phyloP scores from a whole-genome alignment of 2,329 filamentous ascomycete species.

The Fusarium gaditjirri region DNA sequence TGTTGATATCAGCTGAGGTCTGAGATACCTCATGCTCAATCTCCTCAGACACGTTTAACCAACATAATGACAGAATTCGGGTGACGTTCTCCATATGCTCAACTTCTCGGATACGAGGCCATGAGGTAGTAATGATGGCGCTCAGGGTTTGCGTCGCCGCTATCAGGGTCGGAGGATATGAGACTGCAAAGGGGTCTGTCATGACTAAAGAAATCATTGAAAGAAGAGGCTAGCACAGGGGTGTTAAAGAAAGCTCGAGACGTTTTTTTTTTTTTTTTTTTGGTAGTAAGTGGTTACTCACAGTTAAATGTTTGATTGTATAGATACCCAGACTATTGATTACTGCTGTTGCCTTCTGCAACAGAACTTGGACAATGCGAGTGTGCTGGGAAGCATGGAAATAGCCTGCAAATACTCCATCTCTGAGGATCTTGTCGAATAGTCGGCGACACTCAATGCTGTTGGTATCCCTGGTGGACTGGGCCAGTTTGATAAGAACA shows the following conservation, averaged over 20 bases:
- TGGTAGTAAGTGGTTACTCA: slow-evolving; percentile 43
- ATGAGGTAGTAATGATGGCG: slow-evolving; percentile 69
- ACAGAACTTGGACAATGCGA: slow-evolving; percentile 65
- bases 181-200: slow-evolving; percentile 73
- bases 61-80: slow-evolving; percentile 70
- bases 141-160: slow-evolving; percentile 65
- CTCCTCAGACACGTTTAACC: slow-evolving; percentile 65
- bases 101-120: slow-evolving; percentile 70
- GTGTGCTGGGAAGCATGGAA: slow-evolving; percentile 69
- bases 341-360: slow-evolving; percentile 60
- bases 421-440: slow-evolving; percentile 65
- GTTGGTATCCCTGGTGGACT: slow-evolving; percentile 42
- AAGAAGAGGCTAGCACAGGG: slow-evolving; percentile 66
- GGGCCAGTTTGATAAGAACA: slow-evolving; percentile 69
- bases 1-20: not conserved
- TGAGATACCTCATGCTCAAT: slow-evolving; percentile 44
- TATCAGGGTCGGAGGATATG: slow-evolving; percentile 63
- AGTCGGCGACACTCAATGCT: slow-evolving; percentile 48
- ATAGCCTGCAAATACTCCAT: slow-evolving; percentile 65
- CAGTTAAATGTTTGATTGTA: slow-evolving; percentile 74
- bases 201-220: slow-evolving; percentile 74
- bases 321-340: slow-evolving; percentile 69
- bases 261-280: slow-evolving; percentile 1
- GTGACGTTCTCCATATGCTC: slow-evolving; percentile 72
- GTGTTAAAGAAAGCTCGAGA: slow-evolving; percentile 10